phyloP scores from a whole-genome alignment of 768 basidiomycete species.

The Nevesoporus exiguus region DNA sequence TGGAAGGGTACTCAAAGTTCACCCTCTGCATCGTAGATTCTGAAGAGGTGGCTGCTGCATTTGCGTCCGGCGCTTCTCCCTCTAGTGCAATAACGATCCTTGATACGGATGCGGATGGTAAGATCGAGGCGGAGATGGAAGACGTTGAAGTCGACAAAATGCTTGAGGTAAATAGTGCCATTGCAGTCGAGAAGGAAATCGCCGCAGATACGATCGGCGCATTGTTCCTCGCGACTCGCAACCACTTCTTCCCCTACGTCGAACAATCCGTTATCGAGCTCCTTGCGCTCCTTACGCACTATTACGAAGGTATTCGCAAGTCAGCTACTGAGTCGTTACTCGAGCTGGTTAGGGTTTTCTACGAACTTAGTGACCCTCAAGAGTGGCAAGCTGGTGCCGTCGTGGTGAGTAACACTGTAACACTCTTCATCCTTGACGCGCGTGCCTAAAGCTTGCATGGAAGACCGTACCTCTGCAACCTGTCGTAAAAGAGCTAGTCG shows the following conservation, averaged over 20 bases:
- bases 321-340: slow-evolving; percentile 84
- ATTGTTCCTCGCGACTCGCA: slow-evolving; percentile 76
- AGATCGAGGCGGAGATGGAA: slow-evolving; percentile 61
- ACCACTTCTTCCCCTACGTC: slow-evolving; percentile 87
- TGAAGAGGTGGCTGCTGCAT: slow-evolving; percentile 54
- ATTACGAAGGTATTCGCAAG: slow-evolving; percentile 98
- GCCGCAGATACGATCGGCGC: slow-evolving; percentile 95
- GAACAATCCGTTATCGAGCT: slow-evolving; percentile 80
- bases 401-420: slow-evolving; percentile 44
- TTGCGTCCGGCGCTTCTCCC: slow-evolving; percentile 72
- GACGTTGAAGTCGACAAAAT: slow-evolving; percentile 83
- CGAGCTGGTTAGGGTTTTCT: slow-evolving; percentile 86
- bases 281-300: slow-evolving; percentile 77
- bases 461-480: slow-evolving; percentile 52
- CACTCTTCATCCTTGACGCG: not conserved
- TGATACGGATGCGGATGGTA: slow-evolving; percentile 53
- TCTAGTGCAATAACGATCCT: slow-evolving; percentile 64
- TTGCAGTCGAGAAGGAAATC: slow-evolving; percentile 99
- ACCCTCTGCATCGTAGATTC: slow-evolving; percentile 35
- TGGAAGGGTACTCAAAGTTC: not conserved
- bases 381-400: slow-evolving; percentile 79
- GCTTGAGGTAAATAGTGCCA: slow-evolving; percentile 90
- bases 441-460: slow-evolving; percentile 8
- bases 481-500: slow-evolving; percentile 76
- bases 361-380: slow-evolving; percentile 77